Conservation (phyloP, 768 basidiomycete species). For the Kwoniella mangroviensis region DNA sequence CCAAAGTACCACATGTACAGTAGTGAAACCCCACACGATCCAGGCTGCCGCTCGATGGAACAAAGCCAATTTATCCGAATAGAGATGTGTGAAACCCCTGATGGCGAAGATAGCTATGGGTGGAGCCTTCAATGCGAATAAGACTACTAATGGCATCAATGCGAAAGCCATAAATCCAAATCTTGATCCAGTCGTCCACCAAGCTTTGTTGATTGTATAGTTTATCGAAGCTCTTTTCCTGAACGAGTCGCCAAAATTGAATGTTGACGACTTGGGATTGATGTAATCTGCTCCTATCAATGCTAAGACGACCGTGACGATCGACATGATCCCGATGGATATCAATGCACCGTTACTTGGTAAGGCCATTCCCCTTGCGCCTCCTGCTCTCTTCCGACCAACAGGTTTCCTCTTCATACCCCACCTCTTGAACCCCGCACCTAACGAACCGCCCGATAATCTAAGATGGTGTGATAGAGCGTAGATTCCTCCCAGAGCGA, state of each 20-base stretch:
- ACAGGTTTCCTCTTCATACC: constrained; percentile 57
- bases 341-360: constrained; percentile 72
- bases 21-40: constrained; percentile 69
- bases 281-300: constrained; percentile 75
- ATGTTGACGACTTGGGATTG: constrained; percentile 62
- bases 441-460: constrained; percentile 56
- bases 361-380: constrained; percentile 48
- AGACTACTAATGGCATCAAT: constrained; percentile 70
- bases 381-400: constrained; percentile 30
- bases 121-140: constrained; percentile 70
- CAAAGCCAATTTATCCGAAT: constrained; percentile 75
- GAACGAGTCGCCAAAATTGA: constrained; percentile 59
- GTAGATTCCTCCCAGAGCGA: constrained; percentile 45
- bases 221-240: constrained; percentile 57
- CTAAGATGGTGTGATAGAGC: constrained; percentile 52
- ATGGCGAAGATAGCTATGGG: constrained; percentile 73
- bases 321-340: constrained; percentile 61
- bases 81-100: constrained; percentile 67
- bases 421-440: constrained; percentile 65
- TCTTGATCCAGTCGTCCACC: constrained; percentile 73
- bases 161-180: constrained; percentile 74
- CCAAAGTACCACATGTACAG: constrained; percentile 71
- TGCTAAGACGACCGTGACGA: constrained; percentile 61
- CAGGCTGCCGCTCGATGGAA: constrained; percentile 75
- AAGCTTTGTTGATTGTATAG: constrained; percentile 69